A percentile compares a stretch with the other conserved stretches of the same genome.
These are phyloP conservation scores for Panaeolus cyanescens DNA, from an alignment of 768 basidiomycete species.

Conservation along the genomic window DNA sequence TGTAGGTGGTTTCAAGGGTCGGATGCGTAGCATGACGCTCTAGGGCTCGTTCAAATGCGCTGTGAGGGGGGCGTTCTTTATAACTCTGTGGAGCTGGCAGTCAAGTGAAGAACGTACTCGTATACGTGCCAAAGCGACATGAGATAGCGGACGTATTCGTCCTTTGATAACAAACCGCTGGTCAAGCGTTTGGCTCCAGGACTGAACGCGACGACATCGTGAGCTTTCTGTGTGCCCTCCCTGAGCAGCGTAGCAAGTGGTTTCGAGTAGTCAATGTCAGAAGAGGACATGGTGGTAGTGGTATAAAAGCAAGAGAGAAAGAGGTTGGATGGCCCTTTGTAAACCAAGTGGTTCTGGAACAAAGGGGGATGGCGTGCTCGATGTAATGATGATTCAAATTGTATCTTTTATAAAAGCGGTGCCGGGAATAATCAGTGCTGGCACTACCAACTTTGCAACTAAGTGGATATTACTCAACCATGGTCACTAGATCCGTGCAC, in stretches of 20 bases:
- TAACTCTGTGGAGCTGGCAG: neutral
- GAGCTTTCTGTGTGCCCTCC: conserved; percentile 51
- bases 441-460: neutral
- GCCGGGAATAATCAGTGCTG: neutral
- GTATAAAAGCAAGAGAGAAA: conserved; percentile 9
- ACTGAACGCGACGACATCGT: conserved; percentile 59
- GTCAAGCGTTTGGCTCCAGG: conserved; percentile 57
- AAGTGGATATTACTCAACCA: neutral
- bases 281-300: conserved; percentile 14
- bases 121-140: conserved; percentile 84
- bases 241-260: conserved; percentile 49
- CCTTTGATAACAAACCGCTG: conserved; percentile 57
- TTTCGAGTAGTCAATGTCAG: conserved; percentile 35
- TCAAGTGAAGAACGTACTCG: conserved; percentile 48
- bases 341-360: neutral
- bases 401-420: neutral
- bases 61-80: conserved; percentile 27
- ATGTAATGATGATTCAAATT: conserved; percentile 8
- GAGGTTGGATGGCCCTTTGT: neutral
- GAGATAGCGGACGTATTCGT: conserved; percentile 70
- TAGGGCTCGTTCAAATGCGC: conserved; percentile 57
- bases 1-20: conserved; percentile 67
- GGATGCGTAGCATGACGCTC: conserved; percentile 63
- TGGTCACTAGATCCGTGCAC: neutral
- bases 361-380: conserved; percentile 15